These are phyloP conservation scores for Phytophthora multivora DNA, from an alignment of 352 stramenopile species.

Conservation along the genomic window DNA sequence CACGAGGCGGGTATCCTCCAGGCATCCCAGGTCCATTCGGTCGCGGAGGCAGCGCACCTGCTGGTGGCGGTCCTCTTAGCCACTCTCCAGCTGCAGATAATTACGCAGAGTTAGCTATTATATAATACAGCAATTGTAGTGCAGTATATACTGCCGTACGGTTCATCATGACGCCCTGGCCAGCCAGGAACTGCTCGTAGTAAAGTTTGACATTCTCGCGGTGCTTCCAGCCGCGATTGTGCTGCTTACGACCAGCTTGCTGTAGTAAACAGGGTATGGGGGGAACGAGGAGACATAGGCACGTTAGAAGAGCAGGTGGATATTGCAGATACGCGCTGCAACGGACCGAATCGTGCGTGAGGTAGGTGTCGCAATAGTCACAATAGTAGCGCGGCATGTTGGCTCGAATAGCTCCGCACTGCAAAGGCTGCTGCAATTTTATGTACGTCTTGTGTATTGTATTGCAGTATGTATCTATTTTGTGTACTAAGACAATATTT, in stretches of 20 bases:
- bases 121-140: not conserved
- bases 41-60: conserved; percentile 56
- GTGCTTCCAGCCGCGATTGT: conserved; percentile 95
- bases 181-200: conserved; percentile 90
- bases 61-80: conserved; percentile 49
- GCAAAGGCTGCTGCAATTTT: not conserved
- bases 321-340: not conserved
- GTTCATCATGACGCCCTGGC: conserved; percentile 77
- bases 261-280: conserved; percentile 23
- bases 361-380: conserved; percentile 95
- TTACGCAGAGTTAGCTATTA: not conserved
- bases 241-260: conserved; percentile 93
- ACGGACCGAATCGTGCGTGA: conserved; percentile 93
- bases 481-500: no score
- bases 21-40: conserved; percentile 42
- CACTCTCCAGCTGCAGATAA: conserved; percentile 66
- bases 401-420: conserved; percentile 3
- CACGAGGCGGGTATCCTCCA: conserved; percentile 69
- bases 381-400: conserved; percentile 94
- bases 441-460: not conserved
- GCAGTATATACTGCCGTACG: conserved; percentile 41
- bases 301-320: not conserved
- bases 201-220: conserved; percentile 95
- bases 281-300: conserved; percentile 12
- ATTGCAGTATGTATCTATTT: no score